Conservation (phyloP, 768 basidiomycete genomes). For the Agrocybe pediades region DNA sequence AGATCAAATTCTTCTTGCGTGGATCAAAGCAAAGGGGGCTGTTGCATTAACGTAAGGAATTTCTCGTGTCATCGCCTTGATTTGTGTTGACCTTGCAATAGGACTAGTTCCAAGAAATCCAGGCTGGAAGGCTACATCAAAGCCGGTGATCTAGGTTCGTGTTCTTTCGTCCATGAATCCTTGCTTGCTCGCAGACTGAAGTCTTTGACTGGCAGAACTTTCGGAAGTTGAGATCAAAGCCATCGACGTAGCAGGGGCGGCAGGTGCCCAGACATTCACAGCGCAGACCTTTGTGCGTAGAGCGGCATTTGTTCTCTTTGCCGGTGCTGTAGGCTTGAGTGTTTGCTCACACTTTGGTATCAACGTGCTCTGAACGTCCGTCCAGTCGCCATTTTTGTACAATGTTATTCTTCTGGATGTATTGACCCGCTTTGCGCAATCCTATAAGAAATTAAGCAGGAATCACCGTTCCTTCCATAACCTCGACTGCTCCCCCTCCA, state of each 20-base stretch:
- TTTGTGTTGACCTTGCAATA: conserved; percentile 19
- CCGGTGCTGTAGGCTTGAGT: conserved; percentile 21
- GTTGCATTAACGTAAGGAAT: conserved; percentile 59
- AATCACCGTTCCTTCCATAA: conserved; percentile 34
- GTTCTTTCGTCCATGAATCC: neutral
- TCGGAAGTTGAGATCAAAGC: conserved; percentile 50
- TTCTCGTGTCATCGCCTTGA: neutral
- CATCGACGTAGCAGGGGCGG: conserved; percentile 59
- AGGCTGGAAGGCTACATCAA: conserved; percentile 40
- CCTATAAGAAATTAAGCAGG: neutral
- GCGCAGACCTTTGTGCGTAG: conserved; percentile 13
- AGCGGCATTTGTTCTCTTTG: conserved; percentile 19
- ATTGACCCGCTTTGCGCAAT: neutral
- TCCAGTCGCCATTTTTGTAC: neutral
- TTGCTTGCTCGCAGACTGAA: neutral
- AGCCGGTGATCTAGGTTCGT: conserved; percentile 13
- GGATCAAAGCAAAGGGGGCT: conserved; percentile 70
- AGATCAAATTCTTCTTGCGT: conserved; percentile 73
- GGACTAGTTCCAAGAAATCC: conserved; percentile 65
- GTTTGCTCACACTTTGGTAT: conserved; percentile 23
- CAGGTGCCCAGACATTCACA: conserved; percentile 27
- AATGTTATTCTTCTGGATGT: neutral
- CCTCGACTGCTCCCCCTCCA: conserved; percentile 39
- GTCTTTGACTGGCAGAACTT: conserved; percentile 38
- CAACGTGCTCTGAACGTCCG: conserved; percentile 13